Evolutionary conservation across 805 yeast species (phyloP), one percentile per base, ranked within the genome.

Genomic region (Zygotorulaspora florentina): DNA sequence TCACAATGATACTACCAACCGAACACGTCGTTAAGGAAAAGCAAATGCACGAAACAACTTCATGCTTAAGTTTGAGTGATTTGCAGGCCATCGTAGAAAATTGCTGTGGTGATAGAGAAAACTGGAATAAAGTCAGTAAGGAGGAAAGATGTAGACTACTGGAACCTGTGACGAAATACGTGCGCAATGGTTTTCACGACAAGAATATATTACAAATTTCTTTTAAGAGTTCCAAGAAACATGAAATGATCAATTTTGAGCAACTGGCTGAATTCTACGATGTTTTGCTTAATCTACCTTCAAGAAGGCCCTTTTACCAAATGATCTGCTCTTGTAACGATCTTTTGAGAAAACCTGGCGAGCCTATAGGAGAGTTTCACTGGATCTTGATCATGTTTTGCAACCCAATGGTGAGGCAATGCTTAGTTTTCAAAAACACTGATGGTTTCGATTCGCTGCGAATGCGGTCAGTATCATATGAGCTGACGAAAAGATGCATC

Each of bases 321-420:
- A 70, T 88, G 29, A 60, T 87, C 15, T 54, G 68, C 3, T 77
- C 83, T 0, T 74, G 78, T 2, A 66, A 76, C 37, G 71, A 72
- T 6, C 66, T 81, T 2, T 63, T 87, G 17, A 78, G 75, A 47
- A 71, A 80, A 23, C 80, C 81, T 1, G 68, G 71, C 5, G 34
- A 23, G 15, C 15, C 42, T 8, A 25, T 37, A 5, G 58, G 38
- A 6, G 70, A 76, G 16, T 61, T 81, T 25, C 61, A 69, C 36
- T 85, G 87, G 83, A 54, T 87, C 1, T 64, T 87, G 13, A 77
- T 87, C 2, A 65, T 87, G 10, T 63, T 84, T 42, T 90, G 85
- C 47, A 77, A 83, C 26, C 96, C 96, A 0, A 70, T 76, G 4
- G 62, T 86, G 7, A 65, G 74, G 6, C 67, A 72, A 17, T 74